phyloP scores from a whole-genome alignment of 2,329 filamentous ascomycete species.

The Didymella pinodella region DNA sequence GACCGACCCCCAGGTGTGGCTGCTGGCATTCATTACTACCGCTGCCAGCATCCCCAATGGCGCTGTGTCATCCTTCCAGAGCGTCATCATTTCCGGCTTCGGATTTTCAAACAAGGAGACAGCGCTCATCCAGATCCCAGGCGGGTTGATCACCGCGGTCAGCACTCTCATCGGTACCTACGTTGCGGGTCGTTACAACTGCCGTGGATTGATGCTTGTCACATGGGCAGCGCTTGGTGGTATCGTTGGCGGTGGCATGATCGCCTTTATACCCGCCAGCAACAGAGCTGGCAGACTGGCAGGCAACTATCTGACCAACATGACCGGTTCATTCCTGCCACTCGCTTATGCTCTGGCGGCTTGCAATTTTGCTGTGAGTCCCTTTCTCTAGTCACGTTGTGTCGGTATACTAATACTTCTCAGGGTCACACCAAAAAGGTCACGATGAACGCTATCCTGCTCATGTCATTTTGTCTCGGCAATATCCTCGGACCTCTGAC shows the following conservation, averaged over 20 bases:
- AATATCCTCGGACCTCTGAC: constrained; percentile 56
- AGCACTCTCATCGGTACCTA: constrained; percentile 37
- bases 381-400: not conserved
- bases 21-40: constrained; percentile 47
- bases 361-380: constrained; percentile 51
- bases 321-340: constrained; percentile 45
- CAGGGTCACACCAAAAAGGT: constrained; percentile 57
- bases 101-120: constrained; percentile 46
- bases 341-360: constrained; percentile 54
- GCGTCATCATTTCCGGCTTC: constrained; percentile 21
- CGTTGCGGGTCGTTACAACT: constrained; percentile 34
- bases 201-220: constrained; percentile 32
- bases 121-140: constrained; percentile 40
- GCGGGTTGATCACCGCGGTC: constrained; percentile 32
- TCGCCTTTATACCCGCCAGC: constrained; percentile 28
- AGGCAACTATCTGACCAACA: constrained; percentile 57
- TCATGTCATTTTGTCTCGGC: constrained; percentile 53
- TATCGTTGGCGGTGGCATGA: constrained; percentile 33
- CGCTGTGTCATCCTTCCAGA: constrained; percentile 46
- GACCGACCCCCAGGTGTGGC: constrained; percentile 52
- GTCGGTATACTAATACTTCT: not conserved
- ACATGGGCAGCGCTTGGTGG: constrained; percentile 31
- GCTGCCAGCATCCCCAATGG: constrained; percentile 49
- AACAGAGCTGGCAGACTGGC: constrained; percentile 36
- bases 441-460: constrained; percentile 61